A percentile compares a stretch with the other conserved stretches of the same genome.
Conservation (phyloP, 202 grass and related monocot species). For the Digitaria exilis region DNA sequence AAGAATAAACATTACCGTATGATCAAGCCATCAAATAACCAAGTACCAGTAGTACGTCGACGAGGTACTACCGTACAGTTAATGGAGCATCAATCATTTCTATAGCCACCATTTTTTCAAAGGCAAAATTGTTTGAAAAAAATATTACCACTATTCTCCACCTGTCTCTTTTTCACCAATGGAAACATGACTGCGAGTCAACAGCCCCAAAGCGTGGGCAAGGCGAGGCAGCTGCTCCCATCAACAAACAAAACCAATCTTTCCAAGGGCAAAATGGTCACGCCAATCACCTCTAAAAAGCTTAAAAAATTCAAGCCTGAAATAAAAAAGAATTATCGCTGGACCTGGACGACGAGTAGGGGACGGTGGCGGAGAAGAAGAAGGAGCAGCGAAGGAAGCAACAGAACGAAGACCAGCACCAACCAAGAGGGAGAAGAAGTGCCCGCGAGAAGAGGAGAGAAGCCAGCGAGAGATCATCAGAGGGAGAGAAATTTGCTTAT, state of each 20-base stretch:
- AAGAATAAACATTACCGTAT: neutral
- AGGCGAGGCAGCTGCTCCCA: neutral
- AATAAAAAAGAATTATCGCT: constrained; percentile 35
- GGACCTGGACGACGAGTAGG: constrained; percentile 28
- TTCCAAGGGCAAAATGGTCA: constrained; percentile 50
- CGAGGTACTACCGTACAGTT: neutral
- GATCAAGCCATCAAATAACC: neutral
- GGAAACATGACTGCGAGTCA: constrained; percentile 9
- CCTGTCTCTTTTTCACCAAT: neutral
- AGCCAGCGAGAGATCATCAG: constrained; percentile 27
- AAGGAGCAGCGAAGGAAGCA: constrained; percentile 36
- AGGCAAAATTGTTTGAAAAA: too few species aligned
- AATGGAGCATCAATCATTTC: constrained; percentile 2
- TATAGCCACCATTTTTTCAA: too few species aligned
- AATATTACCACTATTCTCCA: too few species aligned
- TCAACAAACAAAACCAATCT: constrained; percentile 52
- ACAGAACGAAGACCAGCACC: constrained; percentile 19
- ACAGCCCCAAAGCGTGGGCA: constrained; percentile 26
- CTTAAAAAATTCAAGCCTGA: neutral
- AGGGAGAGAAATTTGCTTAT: neutral
- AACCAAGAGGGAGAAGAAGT: neutral
- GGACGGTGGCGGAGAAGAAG: constrained; percentile 29
- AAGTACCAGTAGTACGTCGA: neutral
- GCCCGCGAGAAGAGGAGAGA: neutral
- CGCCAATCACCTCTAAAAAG: neutral